Conservation (phyloP, 176 grass and related monocot species). For the Ensete glaucum region DNA sequence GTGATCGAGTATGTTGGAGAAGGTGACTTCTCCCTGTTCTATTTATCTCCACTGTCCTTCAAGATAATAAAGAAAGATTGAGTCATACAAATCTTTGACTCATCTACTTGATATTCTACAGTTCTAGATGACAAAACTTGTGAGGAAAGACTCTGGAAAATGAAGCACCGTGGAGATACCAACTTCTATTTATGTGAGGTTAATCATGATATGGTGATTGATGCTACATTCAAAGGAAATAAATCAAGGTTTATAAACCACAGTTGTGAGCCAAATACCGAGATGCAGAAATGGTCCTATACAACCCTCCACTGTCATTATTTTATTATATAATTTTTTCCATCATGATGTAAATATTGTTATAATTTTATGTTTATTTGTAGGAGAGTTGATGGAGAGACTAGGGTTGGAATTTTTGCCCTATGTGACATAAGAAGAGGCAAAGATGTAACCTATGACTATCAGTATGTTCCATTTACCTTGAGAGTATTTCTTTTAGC, state of each 20-base stretch:
- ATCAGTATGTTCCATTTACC: constrained; percentile 47
- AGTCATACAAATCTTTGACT: constrained; percentile 3
- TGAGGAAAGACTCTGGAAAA: constrained; percentile 93
- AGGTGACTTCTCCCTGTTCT: constrained; percentile 46
- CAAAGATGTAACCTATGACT: constrained; percentile 91
- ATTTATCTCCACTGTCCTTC: constrained; percentile 4
- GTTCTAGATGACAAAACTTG: constrained; percentile 93
- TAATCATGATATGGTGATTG: constrained; percentile 91
- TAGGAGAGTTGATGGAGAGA: constrained; percentile 88
- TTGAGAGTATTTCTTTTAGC: background rate
- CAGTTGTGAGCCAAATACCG: constrained; percentile 93
- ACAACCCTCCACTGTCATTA: constrained; percentile 22
- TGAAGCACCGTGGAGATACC: constrained; percentile 65
- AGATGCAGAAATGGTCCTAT: constrained; percentile 95
- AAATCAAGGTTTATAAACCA: constrained; percentile 97
- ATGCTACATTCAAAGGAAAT: constrained; percentile 92
- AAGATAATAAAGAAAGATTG: background rate
- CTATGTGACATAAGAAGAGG: constrained; percentile 69
- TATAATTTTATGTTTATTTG: constrained; percentile 24
- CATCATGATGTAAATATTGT: constrained; percentile 1
- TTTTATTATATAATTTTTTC: constrained; percentile 21
- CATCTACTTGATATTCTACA: constrained; percentile 28
- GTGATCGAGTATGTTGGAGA: constrained; percentile 96
- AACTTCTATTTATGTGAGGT: constrained; percentile 95
- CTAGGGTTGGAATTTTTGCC: constrained; percentile 91